phyloP scores from a whole-genome alignment of 306 rosid species.

The Heteromeles arbutifolia region DNA sequence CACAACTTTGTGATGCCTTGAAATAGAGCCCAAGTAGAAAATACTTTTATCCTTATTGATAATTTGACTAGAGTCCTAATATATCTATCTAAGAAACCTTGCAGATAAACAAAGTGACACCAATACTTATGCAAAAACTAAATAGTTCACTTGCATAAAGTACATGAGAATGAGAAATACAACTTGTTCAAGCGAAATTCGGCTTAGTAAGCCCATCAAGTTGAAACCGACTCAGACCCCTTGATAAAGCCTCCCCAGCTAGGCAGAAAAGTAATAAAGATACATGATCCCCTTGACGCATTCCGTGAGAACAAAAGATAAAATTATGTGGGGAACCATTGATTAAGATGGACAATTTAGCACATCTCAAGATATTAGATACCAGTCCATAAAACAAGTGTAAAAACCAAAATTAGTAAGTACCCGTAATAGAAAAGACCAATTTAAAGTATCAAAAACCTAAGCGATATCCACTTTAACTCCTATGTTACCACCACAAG shows the following conservation, averaged over 20 bases:
- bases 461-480: no score
- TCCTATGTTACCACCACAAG: not conserved
- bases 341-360: not conserved
- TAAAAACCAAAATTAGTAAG: not conserved
- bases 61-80: not conserved
- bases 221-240: no score
- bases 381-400: not conserved
- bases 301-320: not conserved
- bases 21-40: not conserved
- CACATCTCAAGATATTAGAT: not conserved
- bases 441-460: no score
- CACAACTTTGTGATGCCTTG: not conserved
- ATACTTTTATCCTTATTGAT: not conserved
- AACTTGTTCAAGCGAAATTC: no score
- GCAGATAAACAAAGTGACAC: not conserved
- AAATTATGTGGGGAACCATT: not conserved
- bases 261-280: no score
- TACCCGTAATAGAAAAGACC: not conserved
- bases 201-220: no score
- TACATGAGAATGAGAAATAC: no score
- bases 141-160: no score
- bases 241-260: no score
- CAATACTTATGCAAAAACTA: no score
- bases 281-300: not conserved
- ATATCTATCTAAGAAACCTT: no score